Percentiles rank a stretch among this genome's conserved stretches.
phyloP scores from a whole-genome alignment of 192 early-diverging fungal species.

The Geosiphon pyriformis region DNA sequence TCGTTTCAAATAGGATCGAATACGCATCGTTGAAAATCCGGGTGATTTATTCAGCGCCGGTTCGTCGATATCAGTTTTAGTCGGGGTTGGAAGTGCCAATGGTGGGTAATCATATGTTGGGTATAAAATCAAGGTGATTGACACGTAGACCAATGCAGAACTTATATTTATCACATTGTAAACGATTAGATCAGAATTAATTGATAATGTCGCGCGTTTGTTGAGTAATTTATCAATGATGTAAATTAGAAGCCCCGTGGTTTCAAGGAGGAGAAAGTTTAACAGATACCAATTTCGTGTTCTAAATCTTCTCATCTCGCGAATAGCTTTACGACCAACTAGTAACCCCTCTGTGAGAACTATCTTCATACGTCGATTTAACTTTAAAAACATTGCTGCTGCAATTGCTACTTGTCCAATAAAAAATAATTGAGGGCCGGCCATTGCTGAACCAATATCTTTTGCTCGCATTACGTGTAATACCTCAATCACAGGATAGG shows the following conservation, averaged over 20 bases:
- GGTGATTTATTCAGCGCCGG: too few relatives aligned
- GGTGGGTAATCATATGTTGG: not conserved
- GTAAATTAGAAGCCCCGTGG: not conserved
- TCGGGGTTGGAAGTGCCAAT: not conserved
- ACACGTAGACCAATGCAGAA: not conserved
- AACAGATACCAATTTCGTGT: conserved; percentile 4
- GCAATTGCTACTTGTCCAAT: not conserved
- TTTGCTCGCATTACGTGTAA: not conserved
- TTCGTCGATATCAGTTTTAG: too few relatives aligned
- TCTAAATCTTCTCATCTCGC: conserved; percentile 1
- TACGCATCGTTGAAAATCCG: too few relatives aligned
- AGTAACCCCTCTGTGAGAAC: not conserved
- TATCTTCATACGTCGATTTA: conserved; percentile 3
- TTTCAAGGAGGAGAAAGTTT: not conserved
- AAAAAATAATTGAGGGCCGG: not conserved
- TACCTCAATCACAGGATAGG: not conserved
- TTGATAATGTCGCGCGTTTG: not conserved
- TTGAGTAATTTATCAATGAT: not conserved
- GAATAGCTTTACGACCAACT: not conserved
- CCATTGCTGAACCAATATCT: not conserved
- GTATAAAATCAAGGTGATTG: not conserved
- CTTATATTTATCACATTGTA: not conserved
- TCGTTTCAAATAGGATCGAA: too few relatives aligned
- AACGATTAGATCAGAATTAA: not conserved
- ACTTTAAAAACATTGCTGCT: not conserved